These are phyloP conservation scores for Cytidiella melzeri DNA, from an alignment of 768 basidiomycete species.

Conservation along the genomic window DNA sequence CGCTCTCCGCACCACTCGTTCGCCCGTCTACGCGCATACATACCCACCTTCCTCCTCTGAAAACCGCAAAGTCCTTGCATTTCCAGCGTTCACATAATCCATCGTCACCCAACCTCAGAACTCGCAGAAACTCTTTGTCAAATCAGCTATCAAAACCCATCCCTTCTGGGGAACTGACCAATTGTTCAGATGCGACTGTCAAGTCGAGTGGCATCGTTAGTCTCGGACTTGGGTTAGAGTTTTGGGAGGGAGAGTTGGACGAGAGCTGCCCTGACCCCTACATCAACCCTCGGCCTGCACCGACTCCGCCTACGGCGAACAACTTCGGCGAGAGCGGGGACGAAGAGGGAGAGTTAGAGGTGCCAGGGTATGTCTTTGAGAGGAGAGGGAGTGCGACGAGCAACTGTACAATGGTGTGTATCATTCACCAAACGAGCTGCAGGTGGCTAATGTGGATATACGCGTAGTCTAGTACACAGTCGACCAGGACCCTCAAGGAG, in stretches of 20 bases:
- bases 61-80: too few relatives aligned
- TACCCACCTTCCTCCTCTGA: too few relatives aligned
- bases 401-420: constrained; percentile 14
- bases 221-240: constrained; percentile 1
- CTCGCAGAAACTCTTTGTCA: too few relatives aligned
- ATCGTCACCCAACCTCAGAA: too few relatives aligned
- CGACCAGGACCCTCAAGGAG: constrained; percentile 17
- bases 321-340: constrained; percentile 2
- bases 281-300: constrained; percentile 18
- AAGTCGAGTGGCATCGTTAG: neutral
- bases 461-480: constrained; percentile 18
- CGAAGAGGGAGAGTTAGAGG: constrained; percentile 7
- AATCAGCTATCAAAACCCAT: too few relatives aligned
- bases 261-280: constrained; percentile 14
- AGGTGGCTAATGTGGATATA: neutral
- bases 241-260: constrained; percentile 5
- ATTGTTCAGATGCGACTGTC: too few relatives aligned
- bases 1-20: too few relatives aligned
- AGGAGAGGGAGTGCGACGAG: constrained; percentile 21
- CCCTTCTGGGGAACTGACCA: too few relatives aligned
- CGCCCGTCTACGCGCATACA: too few relatives aligned
- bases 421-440: neutral
- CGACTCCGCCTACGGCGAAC: constrained; percentile 10
- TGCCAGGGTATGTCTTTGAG: constrained; percentile 20
- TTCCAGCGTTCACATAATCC: too few relatives aligned